Evolutionary conservation across 1,139 yeast genomes (phyloP).

Genomic region (Candida labiduridarum): DNA sequence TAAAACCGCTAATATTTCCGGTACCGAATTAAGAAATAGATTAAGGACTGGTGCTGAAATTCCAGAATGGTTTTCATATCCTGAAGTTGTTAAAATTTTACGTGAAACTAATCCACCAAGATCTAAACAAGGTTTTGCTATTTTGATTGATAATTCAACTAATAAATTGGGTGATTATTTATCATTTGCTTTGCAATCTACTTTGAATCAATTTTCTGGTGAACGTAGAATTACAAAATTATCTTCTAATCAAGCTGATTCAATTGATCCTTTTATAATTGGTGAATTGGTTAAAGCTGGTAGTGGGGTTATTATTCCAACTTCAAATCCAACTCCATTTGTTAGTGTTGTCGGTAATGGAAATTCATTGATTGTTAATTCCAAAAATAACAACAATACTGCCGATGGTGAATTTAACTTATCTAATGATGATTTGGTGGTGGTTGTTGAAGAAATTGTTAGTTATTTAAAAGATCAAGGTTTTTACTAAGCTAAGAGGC

Average conservation of each 20-base stretch:
- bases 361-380: slow-evolving; percentile 32
- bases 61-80: slow-evolving; percentile 97
- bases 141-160: slow-evolving; percentile 52
- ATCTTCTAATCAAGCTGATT: slow-evolving; percentile 47
- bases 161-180: slow-evolving; percentile 55
- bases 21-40: slow-evolving; percentile 90
- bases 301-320: slow-evolving; percentile 80
- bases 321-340: slow-evolving; percentile 31
- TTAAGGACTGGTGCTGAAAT: slow-evolving; percentile 84
- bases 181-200: slow-evolving; percentile 83
- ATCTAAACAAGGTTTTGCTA: slow-evolving; percentile 82
- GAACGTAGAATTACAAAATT: slow-evolving; percentile 82
- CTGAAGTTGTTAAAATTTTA: slow-evolving; percentile 89
- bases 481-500: slow-evolving; percentile 39
- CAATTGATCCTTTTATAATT: slow-evolving; percentile 55
- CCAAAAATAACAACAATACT: slow-evolving; percentile 17
- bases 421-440: slow-evolving; percentile 22
- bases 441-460: slow-evolving; percentile 72
- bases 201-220: slow-evolving; percentile 86
- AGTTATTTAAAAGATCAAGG: slow-evolving; percentile 78
- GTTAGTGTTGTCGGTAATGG: slow-evolving; percentile 48
- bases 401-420: slow-evolving; percentile 15
- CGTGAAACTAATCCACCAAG: slow-evolving; percentile 96
- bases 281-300: slow-evolving; percentile 89
- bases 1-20: slow-evolving; percentile 88